A percentile compares a stretch with the other conserved stretches of the same genome.
These are phyloP conservation scores for Phytophthora podocarpi DNA, from an alignment of 352 stramenopile species.

Conservation along the genomic window DNA sequence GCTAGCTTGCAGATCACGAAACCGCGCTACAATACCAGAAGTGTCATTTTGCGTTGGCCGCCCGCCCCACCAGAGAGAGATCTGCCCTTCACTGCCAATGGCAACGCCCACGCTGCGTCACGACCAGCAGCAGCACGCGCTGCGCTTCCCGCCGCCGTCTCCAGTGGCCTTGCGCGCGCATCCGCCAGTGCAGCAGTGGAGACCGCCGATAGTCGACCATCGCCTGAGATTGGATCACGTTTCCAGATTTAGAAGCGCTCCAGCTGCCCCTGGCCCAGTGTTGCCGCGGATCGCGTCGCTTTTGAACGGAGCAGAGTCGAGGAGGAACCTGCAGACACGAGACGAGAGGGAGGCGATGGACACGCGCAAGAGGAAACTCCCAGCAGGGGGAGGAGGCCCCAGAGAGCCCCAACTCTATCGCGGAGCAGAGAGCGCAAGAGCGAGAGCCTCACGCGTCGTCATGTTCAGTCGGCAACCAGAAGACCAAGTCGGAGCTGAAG, in stretches of 20 bases:
- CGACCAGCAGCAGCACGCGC: neutral
- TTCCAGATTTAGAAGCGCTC: slow-evolving; percentile 13
- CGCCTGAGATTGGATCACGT: neutral
- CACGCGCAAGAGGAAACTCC: slow-evolving; percentile 1
- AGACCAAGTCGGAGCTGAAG: too few species aligned
- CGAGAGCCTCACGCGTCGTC: too few species aligned
- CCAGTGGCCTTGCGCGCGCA: neutral
- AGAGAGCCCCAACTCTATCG: too few species aligned
- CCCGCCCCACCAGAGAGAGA: neutral
- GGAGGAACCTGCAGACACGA: neutral
- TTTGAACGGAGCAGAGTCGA: neutral
- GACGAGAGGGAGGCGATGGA: neutral
- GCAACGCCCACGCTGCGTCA: slow-evolving; percentile 4
- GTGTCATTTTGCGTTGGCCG: too few species aligned
- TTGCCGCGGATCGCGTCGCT: slow-evolving; percentile 25
- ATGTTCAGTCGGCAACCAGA: neutral
- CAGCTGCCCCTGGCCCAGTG: slow-evolving; percentile 1
- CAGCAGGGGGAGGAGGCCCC: neutral
- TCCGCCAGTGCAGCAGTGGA: neutral
- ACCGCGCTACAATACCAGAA: too few species aligned
- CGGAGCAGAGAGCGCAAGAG: too few species aligned
- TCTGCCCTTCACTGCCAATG: neutral
- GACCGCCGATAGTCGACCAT: neutral
- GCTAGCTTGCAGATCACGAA: slow-evolving; percentile 10
- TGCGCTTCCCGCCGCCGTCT: neutral